Percentiles rank a stretch among this genome's conserved stretches.
Evolutionary conservation across 2,329 filamentous ascomycete species (phyloP).

Genomic region (Ustulina deusta): DNA sequence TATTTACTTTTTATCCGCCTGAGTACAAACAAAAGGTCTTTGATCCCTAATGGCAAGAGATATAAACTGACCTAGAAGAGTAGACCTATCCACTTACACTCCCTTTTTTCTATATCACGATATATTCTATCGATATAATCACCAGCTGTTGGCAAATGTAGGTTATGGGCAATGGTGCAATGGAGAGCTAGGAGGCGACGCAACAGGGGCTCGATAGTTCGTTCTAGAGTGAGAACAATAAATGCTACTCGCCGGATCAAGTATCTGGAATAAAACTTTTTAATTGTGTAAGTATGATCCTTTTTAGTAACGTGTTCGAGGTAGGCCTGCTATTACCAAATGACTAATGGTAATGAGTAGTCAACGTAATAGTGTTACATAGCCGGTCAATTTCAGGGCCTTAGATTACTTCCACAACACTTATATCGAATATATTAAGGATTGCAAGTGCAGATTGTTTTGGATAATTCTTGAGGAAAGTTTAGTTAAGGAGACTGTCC

Average conservation of each 20-base stretch:
- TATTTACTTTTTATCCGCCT: no score
- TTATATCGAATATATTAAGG: conserved; percentile 57
- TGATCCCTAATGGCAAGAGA: no score
- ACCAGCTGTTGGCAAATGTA: no score
- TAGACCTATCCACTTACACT: no score
- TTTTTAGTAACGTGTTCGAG: background rate
- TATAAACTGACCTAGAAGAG: no score
- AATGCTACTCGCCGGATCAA: background rate
- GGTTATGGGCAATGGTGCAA: no score
- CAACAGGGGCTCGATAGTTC: background rate
- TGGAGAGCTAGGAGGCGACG: background rate
- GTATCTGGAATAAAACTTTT: background rate
- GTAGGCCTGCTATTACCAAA: background rate
- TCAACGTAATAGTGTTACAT: conserved; percentile 50
- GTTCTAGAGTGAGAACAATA: background rate
- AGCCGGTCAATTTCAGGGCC: conserved; percentile 56
- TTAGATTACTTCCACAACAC: conserved; percentile 52
- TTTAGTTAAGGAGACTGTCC: background rate
- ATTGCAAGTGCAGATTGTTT: conserved; percentile 53
- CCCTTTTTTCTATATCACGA: no score
- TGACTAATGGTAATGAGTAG: background rate
- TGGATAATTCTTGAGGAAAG: conserved; percentile 20
- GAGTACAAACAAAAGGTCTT: no score
- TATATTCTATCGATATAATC: no score
- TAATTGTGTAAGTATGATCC: no score